Conservation (phyloP, 2,329 filamentous ascomycete species). For the Botrytis porri region DNA sequence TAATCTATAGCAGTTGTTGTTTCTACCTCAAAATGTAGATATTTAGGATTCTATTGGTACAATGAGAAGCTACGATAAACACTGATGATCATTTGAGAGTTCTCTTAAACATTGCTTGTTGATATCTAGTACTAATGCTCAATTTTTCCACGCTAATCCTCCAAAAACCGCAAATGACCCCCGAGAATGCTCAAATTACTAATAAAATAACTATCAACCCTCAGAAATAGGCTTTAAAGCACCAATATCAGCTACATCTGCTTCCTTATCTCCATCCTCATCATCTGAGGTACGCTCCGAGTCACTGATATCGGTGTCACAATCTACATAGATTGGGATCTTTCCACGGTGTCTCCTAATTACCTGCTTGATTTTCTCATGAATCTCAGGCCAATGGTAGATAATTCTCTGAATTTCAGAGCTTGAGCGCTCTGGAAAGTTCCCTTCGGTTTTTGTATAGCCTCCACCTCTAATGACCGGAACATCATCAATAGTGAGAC, state of each 20-base stretch:
- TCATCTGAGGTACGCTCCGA: background rate
- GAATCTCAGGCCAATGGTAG: slow-evolving; percentile 12
- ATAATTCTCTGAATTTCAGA: slow-evolving; percentile 2
- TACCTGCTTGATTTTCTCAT: background rate
- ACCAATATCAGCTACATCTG: background rate
- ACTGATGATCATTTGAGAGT: background rate
- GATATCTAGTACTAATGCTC: background rate
- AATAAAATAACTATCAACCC: background rate
- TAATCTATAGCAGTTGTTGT: background rate
- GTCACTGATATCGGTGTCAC: slow-evolving; percentile 1
- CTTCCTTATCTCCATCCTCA: background rate
- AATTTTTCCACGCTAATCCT: background rate
- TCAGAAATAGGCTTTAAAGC: background rate
- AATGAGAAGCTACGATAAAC: too few relatives aligned
- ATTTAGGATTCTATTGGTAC: background rate
- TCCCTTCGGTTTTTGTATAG: background rate
- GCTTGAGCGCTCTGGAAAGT: background rate
- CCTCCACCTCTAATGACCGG: background rate
- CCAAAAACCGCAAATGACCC: background rate
- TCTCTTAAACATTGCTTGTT: too few relatives aligned
- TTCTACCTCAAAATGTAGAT: background rate
- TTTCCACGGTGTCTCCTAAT: background rate
- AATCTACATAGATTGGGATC: background rate
- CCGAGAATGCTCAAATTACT: background rate
- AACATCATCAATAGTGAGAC: background rate